Evolutionary conservation across 306 rosid genomes (phyloP).

Genomic region (Acmispon strigosus): DNA sequence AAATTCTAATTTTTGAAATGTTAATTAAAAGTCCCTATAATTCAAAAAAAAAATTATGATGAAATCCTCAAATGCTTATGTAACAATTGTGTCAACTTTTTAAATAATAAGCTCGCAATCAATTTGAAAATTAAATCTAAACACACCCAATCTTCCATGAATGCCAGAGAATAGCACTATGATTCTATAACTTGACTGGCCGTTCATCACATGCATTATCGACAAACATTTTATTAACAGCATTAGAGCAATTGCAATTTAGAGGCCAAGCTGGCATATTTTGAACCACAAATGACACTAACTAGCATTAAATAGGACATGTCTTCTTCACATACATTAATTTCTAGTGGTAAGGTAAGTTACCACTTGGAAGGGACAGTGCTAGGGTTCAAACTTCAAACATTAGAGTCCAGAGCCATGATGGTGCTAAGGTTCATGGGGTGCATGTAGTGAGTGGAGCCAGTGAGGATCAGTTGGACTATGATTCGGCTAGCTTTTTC

Average conservation of each 20-base stretch:
- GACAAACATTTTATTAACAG: background rate
- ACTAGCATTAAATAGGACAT: background rate
- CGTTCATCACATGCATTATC: too few relatives aligned
- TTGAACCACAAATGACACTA: background rate
- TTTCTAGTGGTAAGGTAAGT: background rate
- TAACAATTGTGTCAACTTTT: too few relatives aligned
- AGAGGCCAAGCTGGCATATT: background rate
- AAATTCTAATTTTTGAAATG: too few relatives aligned
- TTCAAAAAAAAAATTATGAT: too few relatives aligned
- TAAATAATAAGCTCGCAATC: too few relatives aligned
- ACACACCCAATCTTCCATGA: too few relatives aligned
- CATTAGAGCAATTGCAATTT: background rate
- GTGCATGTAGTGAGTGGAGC: conserved; percentile 45
- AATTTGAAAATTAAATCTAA: too few relatives aligned
- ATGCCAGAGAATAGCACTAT: too few relatives aligned
- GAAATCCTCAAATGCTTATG: too few relatives aligned
- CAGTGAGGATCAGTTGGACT: conserved; percentile 48
- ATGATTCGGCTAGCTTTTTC: conserved; percentile 60
- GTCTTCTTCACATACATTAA: background rate
- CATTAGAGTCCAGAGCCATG: conserved; percentile 38
- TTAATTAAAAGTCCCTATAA: too few relatives aligned
- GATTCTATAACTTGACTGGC: too few relatives aligned
- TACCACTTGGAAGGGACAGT: background rate
- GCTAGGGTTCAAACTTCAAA: background rate
- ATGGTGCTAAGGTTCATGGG: conserved; percentile 73